Conservation (phyloP, 768 basidiomycete genomes). For the Coprinellus micaceus region DNA sequence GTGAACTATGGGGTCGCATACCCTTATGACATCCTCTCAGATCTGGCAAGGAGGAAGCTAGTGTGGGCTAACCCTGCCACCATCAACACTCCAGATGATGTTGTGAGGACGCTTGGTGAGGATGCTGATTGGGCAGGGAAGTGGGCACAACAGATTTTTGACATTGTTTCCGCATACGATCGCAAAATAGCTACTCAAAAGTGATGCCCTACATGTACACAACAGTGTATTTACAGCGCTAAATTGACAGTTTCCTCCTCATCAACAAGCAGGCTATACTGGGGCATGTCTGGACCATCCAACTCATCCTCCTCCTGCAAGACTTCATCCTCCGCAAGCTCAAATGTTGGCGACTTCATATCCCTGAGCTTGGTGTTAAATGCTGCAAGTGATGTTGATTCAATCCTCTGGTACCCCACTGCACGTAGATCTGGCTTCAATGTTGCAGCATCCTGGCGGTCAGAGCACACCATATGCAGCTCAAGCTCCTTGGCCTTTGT, state of each 20-base stretch:
- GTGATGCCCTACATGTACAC: too few relatives aligned
- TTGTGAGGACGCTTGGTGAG: not conserved
- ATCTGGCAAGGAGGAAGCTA: not conserved
- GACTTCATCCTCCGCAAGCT: not conserved
- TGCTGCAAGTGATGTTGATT: not conserved
- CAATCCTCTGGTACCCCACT: constrained; percentile 7
- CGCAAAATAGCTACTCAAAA: not conserved
- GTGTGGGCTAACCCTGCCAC: not conserved
- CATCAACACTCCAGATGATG: not conserved
- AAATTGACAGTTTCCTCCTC: not conserved
- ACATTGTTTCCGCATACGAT: not conserved
- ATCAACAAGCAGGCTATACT: not conserved
- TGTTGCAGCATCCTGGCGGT: not conserved
- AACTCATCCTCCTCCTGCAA: too few relatives aligned
- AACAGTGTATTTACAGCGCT: too few relatives aligned
- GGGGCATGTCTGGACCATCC: not conserved
- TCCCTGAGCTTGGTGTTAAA: not conserved
- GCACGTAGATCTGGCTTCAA: constrained; percentile 16
- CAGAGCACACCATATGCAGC: not conserved
- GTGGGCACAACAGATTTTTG: not conserved
- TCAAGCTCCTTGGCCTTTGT: not conserved
- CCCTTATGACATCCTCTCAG: not conserved
- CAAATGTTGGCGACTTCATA: not conserved
- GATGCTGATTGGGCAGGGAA: not conserved
- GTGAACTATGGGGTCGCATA: not conserved